Conservation (phyloP, 2,329 filamentous ascomycete genomes). For the Onygenales sp. region DNA sequence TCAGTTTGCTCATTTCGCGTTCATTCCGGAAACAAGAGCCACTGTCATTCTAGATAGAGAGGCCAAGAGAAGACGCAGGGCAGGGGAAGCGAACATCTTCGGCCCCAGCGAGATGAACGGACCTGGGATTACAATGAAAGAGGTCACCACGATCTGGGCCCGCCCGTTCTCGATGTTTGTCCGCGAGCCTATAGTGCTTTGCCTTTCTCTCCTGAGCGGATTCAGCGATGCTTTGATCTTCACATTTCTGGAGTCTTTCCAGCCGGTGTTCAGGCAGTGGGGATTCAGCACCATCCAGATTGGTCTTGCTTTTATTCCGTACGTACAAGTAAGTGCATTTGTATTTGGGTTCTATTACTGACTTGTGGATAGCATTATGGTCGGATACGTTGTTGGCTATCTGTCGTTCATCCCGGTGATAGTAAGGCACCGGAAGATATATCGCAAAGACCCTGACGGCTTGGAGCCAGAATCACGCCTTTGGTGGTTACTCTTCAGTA, state of each 20-base stretch:
- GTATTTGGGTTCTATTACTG: background rate
- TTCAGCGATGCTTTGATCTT: constrained; percentile 59
- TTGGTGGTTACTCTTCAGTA: constrained; percentile 48
- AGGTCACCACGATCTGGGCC: constrained; percentile 48
- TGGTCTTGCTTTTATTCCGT: constrained; percentile 47
- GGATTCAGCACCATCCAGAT: constrained; percentile 41
- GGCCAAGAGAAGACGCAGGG: constrained; percentile 47
- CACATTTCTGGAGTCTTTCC: constrained; percentile 55
- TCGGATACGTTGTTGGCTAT: constrained; percentile 51
- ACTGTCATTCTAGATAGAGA: constrained; percentile 49
- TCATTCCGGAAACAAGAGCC: constrained; percentile 48
- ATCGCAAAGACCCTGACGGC: constrained; percentile 27
- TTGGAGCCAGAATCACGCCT: constrained; percentile 56
- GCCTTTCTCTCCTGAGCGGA: constrained; percentile 52
- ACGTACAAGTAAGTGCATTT: constrained; percentile 13
- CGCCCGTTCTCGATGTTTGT: constrained; percentile 56
- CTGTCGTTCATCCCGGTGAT: constrained; percentile 47
- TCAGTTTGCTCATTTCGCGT: constrained; percentile 41
- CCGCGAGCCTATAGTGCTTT: constrained; percentile 55
- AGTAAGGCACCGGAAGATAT: constrained; percentile 31
- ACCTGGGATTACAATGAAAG: constrained; percentile 46
- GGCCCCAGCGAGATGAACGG: constrained; percentile 61
- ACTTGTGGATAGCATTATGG: constrained; percentile 28
- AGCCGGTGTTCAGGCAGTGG: constrained; percentile 52
- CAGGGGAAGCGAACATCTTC: constrained; percentile 51